Evolutionary conservation across 2,329 filamentous ascomycete genomes (phyloP).

Genomic region (Claviceps arundinis): DNA sequence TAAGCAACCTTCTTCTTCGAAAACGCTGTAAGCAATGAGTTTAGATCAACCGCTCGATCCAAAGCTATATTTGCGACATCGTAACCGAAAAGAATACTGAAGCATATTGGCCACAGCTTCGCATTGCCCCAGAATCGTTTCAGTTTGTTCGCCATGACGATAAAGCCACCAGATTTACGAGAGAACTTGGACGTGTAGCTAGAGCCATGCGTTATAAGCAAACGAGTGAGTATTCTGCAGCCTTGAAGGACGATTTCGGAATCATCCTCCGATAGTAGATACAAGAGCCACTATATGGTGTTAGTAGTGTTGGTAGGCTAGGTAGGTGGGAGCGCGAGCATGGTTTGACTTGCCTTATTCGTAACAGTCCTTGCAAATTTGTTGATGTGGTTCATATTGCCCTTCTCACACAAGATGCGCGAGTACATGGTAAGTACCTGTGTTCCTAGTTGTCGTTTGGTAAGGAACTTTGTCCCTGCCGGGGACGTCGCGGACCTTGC

Average conservation of each 20-base stretch:
- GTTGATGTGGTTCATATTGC: slow-evolving; percentile 54
- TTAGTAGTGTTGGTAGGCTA: slow-evolving; percentile 7
- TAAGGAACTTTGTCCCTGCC: slow-evolving; percentile 26
- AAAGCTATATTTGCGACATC: slow-evolving; percentile 67
- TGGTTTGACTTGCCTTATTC: slow-evolving; percentile 54
- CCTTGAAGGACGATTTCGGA: slow-evolving; percentile 70
- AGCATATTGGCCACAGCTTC: slow-evolving; percentile 73
- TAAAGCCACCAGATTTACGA: slow-evolving; percentile 73
- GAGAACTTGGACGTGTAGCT: slow-evolving; percentile 77
- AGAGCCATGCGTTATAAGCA: slow-evolving; percentile 70
- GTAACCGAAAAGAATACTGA: slow-evolving; percentile 75
- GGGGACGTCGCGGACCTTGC: slow-evolving; percentile 17
- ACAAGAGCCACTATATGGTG: slow-evolving; percentile 63
- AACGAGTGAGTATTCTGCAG: slow-evolving; percentile 67
- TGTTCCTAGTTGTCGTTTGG: slow-evolving; percentile 59
- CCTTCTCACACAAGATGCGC: slow-evolving; percentile 61
- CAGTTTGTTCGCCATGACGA: slow-evolving; percentile 68
- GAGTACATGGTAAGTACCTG: slow-evolving; percentile 67
- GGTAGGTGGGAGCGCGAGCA: neutral
- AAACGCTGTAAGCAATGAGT: slow-evolving; percentile 62
- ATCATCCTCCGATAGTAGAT: slow-evolving; percentile 78
- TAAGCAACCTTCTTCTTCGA: slow-evolving; percentile 54
- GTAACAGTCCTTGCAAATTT: slow-evolving; percentile 92
- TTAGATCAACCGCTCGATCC: slow-evolving; percentile 59
- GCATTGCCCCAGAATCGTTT: slow-evolving; percentile 82